Percentiles rank a stretch among this genome's conserved stretches.
phyloP scores from a whole-genome alignment of 2,329 filamentous ascomycete species.

The Botryotinia globosa region DNA sequence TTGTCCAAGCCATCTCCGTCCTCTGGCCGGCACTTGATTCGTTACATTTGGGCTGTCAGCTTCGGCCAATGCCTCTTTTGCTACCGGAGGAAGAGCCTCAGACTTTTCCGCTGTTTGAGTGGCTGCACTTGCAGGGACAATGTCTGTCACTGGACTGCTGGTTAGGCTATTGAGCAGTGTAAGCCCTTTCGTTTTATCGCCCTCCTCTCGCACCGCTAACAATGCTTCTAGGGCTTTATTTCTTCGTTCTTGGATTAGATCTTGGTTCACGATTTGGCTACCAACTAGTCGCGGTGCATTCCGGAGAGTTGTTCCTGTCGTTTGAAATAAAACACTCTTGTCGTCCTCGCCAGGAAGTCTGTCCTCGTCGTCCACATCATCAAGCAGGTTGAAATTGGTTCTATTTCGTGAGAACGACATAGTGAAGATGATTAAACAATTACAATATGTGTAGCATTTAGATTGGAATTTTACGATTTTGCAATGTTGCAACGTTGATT shows the following conservation, averaged over 20 bases:
- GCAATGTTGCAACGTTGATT: background rate
- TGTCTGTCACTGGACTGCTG: background rate
- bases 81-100: background rate
- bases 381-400: background rate
- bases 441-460: background rate
- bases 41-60: background rate
- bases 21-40: background rate
- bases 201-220: background rate
- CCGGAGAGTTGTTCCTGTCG: background rate
- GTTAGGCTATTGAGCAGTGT: background rate
- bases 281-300: background rate
- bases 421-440: background rate
- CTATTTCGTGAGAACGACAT: slow-evolving; percentile 9
- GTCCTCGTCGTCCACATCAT: slow-evolving; percentile 3
- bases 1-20: background rate
- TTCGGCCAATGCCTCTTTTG: background rate
- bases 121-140: background rate
- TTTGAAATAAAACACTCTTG: slow-evolving; percentile 4
- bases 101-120: background rate
- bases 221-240: slow-evolving; percentile 9
- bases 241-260: background rate
- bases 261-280: background rate
- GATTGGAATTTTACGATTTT: background rate
- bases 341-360: background rate
- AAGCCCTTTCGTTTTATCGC: background rate